Conservation (phyloP, 768 basidiomycete genomes). For the Agrocybe pediades region DNA sequence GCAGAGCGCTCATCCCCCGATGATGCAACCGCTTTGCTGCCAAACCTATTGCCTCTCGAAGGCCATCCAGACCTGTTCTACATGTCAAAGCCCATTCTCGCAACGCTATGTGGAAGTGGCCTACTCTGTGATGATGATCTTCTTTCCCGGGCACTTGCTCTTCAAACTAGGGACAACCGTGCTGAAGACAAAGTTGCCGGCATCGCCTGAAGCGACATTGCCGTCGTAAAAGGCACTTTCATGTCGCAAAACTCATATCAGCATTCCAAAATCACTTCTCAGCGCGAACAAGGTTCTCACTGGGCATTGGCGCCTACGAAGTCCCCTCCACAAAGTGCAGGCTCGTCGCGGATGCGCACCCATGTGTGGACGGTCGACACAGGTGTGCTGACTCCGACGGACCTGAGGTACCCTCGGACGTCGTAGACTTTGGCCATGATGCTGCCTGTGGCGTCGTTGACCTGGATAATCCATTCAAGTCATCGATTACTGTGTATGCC, state of each 20-base stretch:
- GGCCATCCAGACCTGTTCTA: slow-evolving; percentile 37
- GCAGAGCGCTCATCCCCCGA: slow-evolving; percentile 30
- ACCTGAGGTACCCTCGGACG: slow-evolving; percentile 33
- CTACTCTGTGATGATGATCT: slow-evolving; percentile 37
- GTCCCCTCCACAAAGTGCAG: slow-evolving; percentile 33
- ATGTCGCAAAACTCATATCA: background rate
- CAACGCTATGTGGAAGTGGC: background rate
- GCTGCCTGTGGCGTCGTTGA: slow-evolving; percentile 28
- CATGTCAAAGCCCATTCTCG: background rate
- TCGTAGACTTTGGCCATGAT: slow-evolving; percentile 38
- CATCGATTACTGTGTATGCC: background rate
- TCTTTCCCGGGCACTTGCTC: slow-evolving; percentile 34
- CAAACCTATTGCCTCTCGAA: slow-evolving; percentile 31
- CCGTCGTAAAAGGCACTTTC: slow-evolving; percentile 38
- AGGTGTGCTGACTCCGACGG: slow-evolving; percentile 33
- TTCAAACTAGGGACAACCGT: slow-evolving; percentile 34
- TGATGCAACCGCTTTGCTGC: slow-evolving; percentile 31
- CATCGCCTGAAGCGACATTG: slow-evolving; percentile 24
- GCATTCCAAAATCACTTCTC: too few relatives aligned
- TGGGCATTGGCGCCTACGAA: slow-evolving; percentile 43
- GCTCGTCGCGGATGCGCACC: slow-evolving; percentile 34
- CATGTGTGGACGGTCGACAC: slow-evolving; percentile 41
- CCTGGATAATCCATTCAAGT: slow-evolving; percentile 13
- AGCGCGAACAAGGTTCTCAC: slow-evolving; percentile 18
- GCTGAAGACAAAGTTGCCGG: slow-evolving; percentile 37